Conservation (phyloP, 768 basidiomycete genomes). For the Austroboletus festivus region DNA sequence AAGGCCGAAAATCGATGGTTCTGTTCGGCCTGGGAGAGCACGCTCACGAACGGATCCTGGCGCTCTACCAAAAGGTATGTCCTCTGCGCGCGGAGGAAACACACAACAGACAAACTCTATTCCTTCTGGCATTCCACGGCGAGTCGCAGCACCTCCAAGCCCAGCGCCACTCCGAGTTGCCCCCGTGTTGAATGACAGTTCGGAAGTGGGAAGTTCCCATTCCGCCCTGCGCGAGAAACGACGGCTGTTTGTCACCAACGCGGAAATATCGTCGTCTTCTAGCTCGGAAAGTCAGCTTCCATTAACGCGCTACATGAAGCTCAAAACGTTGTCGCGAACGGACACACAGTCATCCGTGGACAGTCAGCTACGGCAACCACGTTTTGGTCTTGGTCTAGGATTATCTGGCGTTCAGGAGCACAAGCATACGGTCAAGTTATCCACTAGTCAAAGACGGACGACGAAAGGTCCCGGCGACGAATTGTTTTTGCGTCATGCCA, state of each 20-base stretch:
- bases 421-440: conserved; percentile 8
- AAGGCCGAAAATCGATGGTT: conserved; percentile 7
- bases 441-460: conserved; percentile 16
- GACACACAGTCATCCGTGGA: conserved; percentile 23
- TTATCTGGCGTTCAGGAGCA: conserved; percentile 14
- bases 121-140: conserved; percentile 27
- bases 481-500: conserved; percentile 1
- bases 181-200: conserved; percentile 6
- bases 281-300: conserved; percentile 39
- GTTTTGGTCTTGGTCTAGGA: conserved; percentile 31
- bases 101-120: conserved; percentile 8
- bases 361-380: conserved; percentile 21
- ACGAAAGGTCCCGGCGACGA: conserved; percentile 7
- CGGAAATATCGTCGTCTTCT: conserved; percentile 40
- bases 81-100: conserved; percentile 5
- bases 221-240: conserved; percentile 27
- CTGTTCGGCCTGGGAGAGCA: conserved; percentile 20
- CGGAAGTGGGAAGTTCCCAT: conserved; percentile 35
- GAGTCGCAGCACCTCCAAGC: conserved; percentile 15
- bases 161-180: conserved; percentile 14
- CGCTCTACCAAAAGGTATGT: conserved; percentile 6
- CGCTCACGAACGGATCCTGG: conserved; percentile 33
- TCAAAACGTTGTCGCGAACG: conserved; percentile 13
- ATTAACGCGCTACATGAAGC: conserved; percentile 12
- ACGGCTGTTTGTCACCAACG: conserved; percentile 45